These are phyloP conservation scores for Ceratorhiza oryzae-sativae DNA, from an alignment of 1,284 basidiomycete genomes.

Conservation along the genomic window DNA sequence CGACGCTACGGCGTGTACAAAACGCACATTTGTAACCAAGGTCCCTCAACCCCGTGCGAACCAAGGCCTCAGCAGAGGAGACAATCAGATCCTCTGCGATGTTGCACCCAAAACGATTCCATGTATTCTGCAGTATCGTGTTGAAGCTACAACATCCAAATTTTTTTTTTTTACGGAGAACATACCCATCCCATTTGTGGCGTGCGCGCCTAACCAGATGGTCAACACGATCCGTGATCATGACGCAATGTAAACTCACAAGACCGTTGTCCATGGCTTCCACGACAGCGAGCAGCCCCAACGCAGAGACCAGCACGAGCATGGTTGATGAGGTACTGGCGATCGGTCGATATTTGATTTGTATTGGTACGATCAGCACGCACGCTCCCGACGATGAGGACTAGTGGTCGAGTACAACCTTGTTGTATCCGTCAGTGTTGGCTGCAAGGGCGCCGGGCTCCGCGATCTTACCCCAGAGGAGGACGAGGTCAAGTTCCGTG, in stretches of 20 bases:
- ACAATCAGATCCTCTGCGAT: slow-evolving; percentile 47
- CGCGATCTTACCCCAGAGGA: not conserved
- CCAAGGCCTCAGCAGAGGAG: slow-evolving; percentile 43
- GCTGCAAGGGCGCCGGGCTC: not conserved
- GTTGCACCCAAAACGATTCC: slow-evolving; percentile 50
- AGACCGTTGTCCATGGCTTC: slow-evolving; percentile 24
- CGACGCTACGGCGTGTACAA: not conserved
- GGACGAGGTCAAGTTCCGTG: not conserved
- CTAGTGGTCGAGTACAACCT: no score
- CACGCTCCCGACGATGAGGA: no score
- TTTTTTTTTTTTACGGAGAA: not conserved
- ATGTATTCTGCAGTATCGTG: slow-evolving; percentile 42
- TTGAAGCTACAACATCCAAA: not conserved
- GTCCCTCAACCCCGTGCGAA: slow-evolving; percentile 45
- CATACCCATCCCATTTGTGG: slow-evolving; percentile 44
- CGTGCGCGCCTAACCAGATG: slow-evolving; percentile 35
- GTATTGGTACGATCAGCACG: no score
- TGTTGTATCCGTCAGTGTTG: no score
- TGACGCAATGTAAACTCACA: not conserved
- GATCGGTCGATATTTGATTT: not conserved
- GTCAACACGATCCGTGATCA: not conserved
- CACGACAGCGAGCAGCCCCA: not conserved
- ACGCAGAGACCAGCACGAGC: not conserved
- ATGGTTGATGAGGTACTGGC: not conserved
- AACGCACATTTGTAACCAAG: slow-evolving; percentile 46